These are phyloP conservation scores for Triangularia verruculosa DNA, from an alignment of 2,329 filamentous ascomycete species.

Conservation along the genomic window DNA sequence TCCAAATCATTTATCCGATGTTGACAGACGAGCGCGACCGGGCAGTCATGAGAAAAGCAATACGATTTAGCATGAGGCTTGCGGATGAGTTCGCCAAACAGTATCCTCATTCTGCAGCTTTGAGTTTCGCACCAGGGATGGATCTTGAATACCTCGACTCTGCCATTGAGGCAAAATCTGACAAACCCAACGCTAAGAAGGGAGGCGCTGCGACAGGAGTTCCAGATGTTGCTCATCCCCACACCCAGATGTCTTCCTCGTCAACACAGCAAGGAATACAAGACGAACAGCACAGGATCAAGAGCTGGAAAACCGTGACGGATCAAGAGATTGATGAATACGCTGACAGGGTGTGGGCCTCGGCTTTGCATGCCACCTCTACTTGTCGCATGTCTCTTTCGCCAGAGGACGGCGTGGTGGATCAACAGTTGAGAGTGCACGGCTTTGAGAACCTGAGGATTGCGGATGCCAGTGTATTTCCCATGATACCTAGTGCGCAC, in stretches of 20 bases:
- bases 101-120: conserved; percentile 28
- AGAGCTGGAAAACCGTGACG: conserved; percentile 27
- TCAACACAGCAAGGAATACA: not conserved
- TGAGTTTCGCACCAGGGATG: conserved; percentile 31
- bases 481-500: conserved; percentile 30
- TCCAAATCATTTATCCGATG: conserved; percentile 33
- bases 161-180: conserved; percentile 7
- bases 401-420: conserved; percentile 25
- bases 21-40: conserved; percentile 33
- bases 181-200: not conserved
- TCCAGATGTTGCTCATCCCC: not conserved
- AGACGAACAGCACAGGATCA: conserved; percentile 8
- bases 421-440: conserved; percentile 28
- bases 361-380: conserved; percentile 38
- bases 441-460: conserved; percentile 26
- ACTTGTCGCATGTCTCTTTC: conserved; percentile 39
- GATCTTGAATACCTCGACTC: conserved; percentile 14
- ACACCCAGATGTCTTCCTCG: not conserved
- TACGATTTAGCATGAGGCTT: conserved; percentile 33
- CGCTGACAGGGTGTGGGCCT: conserved; percentile 19
- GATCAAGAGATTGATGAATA: conserved; percentile 34
- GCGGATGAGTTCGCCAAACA: conserved; percentile 30
- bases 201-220: not conserved
- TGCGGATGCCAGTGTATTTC: conserved; percentile 34
- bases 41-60: conserved; percentile 26